Percentiles rank a stretch among this genome's conserved stretches.
phyloP scores from a whole-genome alignment of 371 early-diverging fungal species.

The Massospora cicadina region DNA sequence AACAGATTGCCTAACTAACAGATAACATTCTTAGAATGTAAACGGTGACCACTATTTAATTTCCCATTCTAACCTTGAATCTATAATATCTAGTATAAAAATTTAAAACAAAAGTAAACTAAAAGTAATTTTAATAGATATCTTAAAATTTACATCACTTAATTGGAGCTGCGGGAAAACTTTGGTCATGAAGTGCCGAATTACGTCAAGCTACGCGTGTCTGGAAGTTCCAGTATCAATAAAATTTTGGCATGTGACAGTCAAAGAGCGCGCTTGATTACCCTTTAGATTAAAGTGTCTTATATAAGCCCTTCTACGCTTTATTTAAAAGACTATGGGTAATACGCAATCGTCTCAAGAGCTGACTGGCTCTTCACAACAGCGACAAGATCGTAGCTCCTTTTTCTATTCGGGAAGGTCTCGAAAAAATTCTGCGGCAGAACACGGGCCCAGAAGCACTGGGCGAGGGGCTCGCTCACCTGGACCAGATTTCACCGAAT shows the following conservation, averaged over 20 bases:
- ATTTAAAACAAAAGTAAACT: no score
- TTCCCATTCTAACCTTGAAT: no score
- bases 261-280: background rate
- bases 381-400: background rate
- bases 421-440: background rate
- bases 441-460: background rate
- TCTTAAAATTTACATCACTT: no score
- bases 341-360: background rate
- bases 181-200: no score
- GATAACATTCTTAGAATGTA: no score
- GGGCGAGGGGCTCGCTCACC: background rate
- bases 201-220: no score
- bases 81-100: no score
- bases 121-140: no score
- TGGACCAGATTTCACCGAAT: background rate
- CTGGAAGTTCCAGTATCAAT: background rate
- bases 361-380: background rate
- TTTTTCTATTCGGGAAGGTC: background rate
- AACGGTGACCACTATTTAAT: no score
- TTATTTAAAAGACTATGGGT: background rate
- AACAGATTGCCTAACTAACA: no score
- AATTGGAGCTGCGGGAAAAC: no score
- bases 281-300: background rate
- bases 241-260: background rate
- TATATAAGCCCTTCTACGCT: background rate